Percentiles rank a stretch among this genome's conserved stretches.
phyloP scores from a whole-genome alignment of 2,329 filamentous ascomycete species.

The Dactylellina haptotyla region DNA sequence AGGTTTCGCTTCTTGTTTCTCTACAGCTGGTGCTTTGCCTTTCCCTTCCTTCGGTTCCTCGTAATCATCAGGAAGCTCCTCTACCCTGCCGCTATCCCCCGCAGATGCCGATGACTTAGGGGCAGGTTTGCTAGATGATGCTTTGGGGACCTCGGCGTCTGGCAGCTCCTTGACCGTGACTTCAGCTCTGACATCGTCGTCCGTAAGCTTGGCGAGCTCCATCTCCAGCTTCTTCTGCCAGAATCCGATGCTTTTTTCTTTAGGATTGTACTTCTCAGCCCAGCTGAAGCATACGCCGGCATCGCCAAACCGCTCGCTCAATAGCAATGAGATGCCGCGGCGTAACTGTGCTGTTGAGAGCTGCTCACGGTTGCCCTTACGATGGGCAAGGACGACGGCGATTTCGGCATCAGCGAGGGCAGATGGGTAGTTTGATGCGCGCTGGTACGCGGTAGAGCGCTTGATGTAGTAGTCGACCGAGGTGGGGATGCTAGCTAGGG shows the following conservation, averaged over 20 bases:
- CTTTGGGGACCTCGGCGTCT: slow-evolving; percentile 60
- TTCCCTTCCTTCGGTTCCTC: slow-evolving; percentile 48
- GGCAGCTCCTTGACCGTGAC: slow-evolving; percentile 57
- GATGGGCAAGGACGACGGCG: slow-evolving; percentile 64
- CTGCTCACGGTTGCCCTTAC: slow-evolving; percentile 71
- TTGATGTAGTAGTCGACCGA: slow-evolving; percentile 74
- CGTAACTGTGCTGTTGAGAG: slow-evolving; percentile 72
- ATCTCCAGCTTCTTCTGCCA: slow-evolving; percentile 57
- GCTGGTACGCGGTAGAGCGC: slow-evolving; percentile 72
- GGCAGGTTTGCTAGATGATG: slow-evolving; percentile 59
- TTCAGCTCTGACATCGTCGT: slow-evolving; percentile 56
- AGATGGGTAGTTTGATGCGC: slow-evolving; percentile 61
- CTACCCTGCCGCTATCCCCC: slow-evolving; percentile 43
- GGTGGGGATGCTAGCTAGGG: slow-evolving; percentile 66
- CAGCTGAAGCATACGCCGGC: slow-evolving; percentile 68
- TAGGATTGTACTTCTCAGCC: slow-evolving; percentile 66
- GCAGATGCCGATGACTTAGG: slow-evolving; percentile 12
- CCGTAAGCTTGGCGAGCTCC: slow-evolving; percentile 55
- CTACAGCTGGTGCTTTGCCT: slow-evolving; percentile 10
- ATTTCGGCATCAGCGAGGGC: slow-evolving; percentile 68
- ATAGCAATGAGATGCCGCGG: slow-evolving; percentile 70
- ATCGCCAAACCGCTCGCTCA: slow-evolving; percentile 69
- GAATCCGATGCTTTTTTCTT: slow-evolving; percentile 63
- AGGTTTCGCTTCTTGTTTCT: slow-evolving; percentile 3
- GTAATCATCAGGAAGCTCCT: slow-evolving; percentile 42